phyloP scores from a whole-genome alignment of 2,329 filamentous ascomycete genomes.

The Venturia effusa region DNA sequence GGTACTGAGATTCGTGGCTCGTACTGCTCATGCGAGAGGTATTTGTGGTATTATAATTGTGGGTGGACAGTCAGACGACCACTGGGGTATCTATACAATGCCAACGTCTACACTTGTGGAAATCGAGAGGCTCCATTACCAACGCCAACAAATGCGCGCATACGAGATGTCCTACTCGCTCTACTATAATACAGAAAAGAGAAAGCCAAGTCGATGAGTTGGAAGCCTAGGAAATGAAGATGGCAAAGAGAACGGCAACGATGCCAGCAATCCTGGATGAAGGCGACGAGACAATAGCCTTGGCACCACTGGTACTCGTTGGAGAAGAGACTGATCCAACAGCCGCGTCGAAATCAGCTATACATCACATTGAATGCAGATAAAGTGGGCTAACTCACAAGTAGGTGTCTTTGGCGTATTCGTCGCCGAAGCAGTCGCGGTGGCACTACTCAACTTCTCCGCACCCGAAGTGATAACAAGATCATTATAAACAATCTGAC shows the following conservation, averaged over 20 bases:
- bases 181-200: too few species aligned
- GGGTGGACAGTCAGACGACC: too few species aligned
- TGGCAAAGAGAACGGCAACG: background rate
- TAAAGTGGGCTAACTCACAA: background rate
- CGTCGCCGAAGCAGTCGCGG: background rate
- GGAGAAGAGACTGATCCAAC: background rate
- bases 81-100: too few species aligned
- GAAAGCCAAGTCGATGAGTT: background rate
- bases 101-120: too few species aligned
- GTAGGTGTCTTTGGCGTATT: slow-evolving; percentile 4
- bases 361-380: background rate
- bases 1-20: too few species aligned
- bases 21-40: too few species aligned
- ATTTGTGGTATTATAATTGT: too few species aligned
- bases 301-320: background rate
- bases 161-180: background rate
- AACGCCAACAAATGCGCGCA: too few species aligned
- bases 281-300: background rate
- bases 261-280: background rate
- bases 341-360: background rate
- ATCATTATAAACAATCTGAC: slow-evolving; percentile 7
- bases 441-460: slow-evolving; percentile 4
- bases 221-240: background rate
- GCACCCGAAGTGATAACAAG: slow-evolving; percentile 7
- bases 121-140: too few species aligned